A percentile compares a stretch with the other conserved stretches of the same genome.
Evolutionary conservation across 176 grass and related monocot species (phyloP).

Genomic region (Bonia amplexicaulis): DNA sequence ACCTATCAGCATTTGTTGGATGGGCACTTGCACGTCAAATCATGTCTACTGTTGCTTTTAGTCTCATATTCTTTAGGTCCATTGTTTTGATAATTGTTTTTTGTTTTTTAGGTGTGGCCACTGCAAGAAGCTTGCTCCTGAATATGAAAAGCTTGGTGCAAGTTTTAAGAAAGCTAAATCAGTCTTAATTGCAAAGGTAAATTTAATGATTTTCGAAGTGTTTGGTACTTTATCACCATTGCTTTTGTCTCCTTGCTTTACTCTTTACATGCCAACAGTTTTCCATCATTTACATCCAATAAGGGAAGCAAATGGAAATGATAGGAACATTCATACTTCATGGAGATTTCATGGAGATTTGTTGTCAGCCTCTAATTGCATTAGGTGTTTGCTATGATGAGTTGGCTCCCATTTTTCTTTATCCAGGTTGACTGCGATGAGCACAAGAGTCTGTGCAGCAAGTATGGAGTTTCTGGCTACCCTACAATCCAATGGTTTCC

Average conservation of each 20-base stretch:
- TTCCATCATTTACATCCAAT: neutral
- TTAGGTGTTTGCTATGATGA: neutral
- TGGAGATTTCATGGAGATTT: neutral
- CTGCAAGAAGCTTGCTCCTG: conserved; percentile 98
- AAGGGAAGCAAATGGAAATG: neutral
- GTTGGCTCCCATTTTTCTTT: neutral
- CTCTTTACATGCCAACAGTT: neutral
- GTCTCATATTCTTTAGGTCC: neutral
- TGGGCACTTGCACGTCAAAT: neutral
- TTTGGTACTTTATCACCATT: neutral
- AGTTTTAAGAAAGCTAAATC: conserved; percentile 97
- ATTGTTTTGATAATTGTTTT: neutral
- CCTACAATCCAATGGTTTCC: conserved; percentile 98
- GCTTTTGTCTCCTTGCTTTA: neutral
- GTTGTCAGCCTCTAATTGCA: neutral
- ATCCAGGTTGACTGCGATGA: conserved; percentile 92
- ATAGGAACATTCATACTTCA: neutral
- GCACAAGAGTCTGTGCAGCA: conserved; percentile 93
- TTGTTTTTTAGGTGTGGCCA: conserved; percentile 79
- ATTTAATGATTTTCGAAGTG: neutral
- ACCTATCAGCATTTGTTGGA: neutral
- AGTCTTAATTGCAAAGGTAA: conserved; percentile 86
- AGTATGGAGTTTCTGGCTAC: conserved; percentile 93
- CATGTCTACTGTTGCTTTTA: neutral
- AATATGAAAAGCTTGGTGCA: conserved; percentile 85